Evolutionary conservation across 148 eudicot genomes (phyloP), one percentile per base, ranked within the genome.

Genomic region (Rhododendron henanense): DNA sequence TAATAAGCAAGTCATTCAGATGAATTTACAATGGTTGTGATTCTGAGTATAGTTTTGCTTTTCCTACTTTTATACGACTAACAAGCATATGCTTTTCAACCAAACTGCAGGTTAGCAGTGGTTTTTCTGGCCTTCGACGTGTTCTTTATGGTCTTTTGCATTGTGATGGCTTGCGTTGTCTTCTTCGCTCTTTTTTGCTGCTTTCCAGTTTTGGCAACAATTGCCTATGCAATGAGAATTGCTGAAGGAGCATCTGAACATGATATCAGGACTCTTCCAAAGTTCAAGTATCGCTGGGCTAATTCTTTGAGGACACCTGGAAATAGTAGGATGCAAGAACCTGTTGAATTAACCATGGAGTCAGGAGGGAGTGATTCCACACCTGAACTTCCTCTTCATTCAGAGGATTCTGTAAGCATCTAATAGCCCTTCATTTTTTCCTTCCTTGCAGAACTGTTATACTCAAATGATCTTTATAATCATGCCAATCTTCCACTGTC

Each of bases 241-340:
- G 87, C 91, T 79, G 93, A 93, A 87, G 94, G 98, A 85, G 96
- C 98, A 53, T 91, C 98, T 80, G 96, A 92, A 89, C 90, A 91
- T 65, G 98, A 93, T 83, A 89, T 94, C 86, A 90, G 85, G 86
- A 88, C 88, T 73, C 96, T 94, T 88, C 96, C 94, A 35, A 93
- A 90, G 87, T 92, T 87, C 82, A 88, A 87, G 50, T 93, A 90
- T 86, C 85, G 84, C 59, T 91, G 84, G 63, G 81, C 90, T 48
- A 87, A 35, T 87, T 19, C 90, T 41, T 31, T 82, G 35, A 86
- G 71, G 83, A 59, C 81, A 83, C 69, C 84, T 50, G 84, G 80
- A 39, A 83, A 84, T 69, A 84, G 87, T 45, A 74, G 71, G 79
- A 87, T 86, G 76, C 85, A 79, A 81, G 75, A 77, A 84, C 47